phyloP scores from a whole-genome alignment of 129 eudicot genomes.

The Chrysanthemum makinoi region DNA sequence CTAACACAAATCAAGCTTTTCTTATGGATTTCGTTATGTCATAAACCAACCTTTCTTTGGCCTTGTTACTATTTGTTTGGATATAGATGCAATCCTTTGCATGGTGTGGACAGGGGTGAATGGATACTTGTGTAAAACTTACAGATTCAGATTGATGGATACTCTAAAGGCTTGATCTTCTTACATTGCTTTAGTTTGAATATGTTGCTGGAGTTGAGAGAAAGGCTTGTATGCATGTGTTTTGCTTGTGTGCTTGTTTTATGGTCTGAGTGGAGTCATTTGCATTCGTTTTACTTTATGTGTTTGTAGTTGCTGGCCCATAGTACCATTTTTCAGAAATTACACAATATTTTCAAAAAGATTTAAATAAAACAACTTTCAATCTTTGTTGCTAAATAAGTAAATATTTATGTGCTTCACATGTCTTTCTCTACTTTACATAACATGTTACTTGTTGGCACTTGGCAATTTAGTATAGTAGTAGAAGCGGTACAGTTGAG shows the following conservation, averaged over 20 bases:
- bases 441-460: too few species aligned
- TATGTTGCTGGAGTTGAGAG: neutral
- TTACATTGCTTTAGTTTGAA: constrained; percentile 3
- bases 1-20: constrained; percentile 34
- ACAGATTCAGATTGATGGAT: neutral
- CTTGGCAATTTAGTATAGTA: too few species aligned
- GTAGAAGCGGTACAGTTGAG: too few species aligned
- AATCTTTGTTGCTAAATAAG: too few species aligned
- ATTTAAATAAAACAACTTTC: too few species aligned
- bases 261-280: neutral
- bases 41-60: neutral
- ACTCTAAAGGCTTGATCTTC: neutral
- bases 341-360: too few species aligned
- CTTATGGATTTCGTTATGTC: constrained; percentile 48
- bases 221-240: neutral
- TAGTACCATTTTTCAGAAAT: too few species aligned
- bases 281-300: neutral
- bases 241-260: constrained; percentile 10
- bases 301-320: too few species aligned
- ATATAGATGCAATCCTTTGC: neutral
- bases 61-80: neutral
- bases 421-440: too few species aligned
- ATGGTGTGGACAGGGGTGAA: neutral
- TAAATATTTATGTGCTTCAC: too few species aligned
- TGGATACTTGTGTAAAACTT: neutral